A percentile compares a stretch with the other conserved stretches of the same genome.
phyloP scores from a whole-genome alignment of 2,329 filamentous ascomycete genomes.

The Tolypocladium nubicola region DNA sequence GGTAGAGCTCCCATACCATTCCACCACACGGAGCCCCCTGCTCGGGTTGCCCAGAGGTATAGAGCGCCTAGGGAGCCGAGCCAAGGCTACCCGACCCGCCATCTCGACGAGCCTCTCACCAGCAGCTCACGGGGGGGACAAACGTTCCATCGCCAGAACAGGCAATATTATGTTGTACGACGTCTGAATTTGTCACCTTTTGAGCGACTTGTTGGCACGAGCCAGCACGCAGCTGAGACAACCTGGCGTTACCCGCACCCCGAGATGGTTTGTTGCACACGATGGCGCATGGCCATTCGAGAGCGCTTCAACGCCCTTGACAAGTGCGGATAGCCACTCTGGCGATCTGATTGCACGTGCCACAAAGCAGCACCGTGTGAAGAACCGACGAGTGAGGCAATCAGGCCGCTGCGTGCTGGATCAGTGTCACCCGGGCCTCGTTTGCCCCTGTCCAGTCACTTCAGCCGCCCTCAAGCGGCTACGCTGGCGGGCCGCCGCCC shows the following conservation, averaged over 20 bases:
- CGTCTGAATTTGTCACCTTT: neutral
- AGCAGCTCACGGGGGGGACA: no score
- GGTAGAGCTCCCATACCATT: neutral
- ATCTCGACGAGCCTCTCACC: neutral
- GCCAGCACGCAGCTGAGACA: neutral
- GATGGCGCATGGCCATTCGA: neutral
- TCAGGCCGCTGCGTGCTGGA: neutral
- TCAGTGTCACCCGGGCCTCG: neutral
- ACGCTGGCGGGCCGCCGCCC: neutral
- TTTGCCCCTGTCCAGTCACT: neutral
- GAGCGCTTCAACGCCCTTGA: neutral
- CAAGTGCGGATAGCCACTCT: neutral
- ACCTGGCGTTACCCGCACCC: neutral
- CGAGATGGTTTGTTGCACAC: neutral
- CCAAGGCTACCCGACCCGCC: neutral
- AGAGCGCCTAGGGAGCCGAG: neutral
- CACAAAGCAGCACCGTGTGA: neutral
- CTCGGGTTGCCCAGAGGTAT: neutral
- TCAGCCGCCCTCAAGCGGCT: neutral
- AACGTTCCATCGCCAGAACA: neutral
- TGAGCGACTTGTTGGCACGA: no score
- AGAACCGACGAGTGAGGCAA: neutral
- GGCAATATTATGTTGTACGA: neutral
- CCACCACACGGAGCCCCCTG: no score
- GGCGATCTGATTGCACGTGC: neutral